Base-by-base conservation (phyloP, 1,284 basidiomycete species). In the Tetrapyrgos nigripes region DNA sequence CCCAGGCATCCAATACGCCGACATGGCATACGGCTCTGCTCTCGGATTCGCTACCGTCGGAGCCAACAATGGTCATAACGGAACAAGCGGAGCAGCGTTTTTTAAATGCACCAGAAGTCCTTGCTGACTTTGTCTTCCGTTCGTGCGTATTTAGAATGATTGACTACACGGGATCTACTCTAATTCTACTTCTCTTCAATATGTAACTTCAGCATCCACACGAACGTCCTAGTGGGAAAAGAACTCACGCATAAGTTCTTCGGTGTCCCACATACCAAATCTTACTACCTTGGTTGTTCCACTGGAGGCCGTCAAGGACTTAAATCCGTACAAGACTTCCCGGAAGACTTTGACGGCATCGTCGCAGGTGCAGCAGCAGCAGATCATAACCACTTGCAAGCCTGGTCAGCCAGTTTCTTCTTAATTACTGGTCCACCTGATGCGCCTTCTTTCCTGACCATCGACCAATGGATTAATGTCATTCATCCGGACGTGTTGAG, bases 341-440 rank as follows among this genome's bases (percentile, higher is more conserved):
- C 65, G 1, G 63, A 60, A 3, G 65, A 66, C 48, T 66, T 64
- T 28, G 64, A 67, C 37, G 66, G 66, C n/a, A 60, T 67, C 40
- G 46, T 67, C 9, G 64, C 61, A 1, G 66, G 66, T 21, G 55
- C 64, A 4, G 59, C 62, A 5, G 64, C 66, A 1, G 47, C 52
- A 5, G 59, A 59, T 21, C 62, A 55, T 37, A 62, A 58, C 28
- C 51, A 59, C 37, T 50, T 64, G 8, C 11, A 46, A 1, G 21
- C 31, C 3, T 61, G 59, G 62, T 37, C 13, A 27, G 57, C 29
- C n/a, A 53, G 33, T 17, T 59, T 48, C 29, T 44, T 17, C 47
- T 26, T 8, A 29, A 57, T 43, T 40, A 57, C 47, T 48, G 58
- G 21, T 35, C n/a, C 23, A 11, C 8, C 49, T 1, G 26, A 48